Evolutionary conservation across 2,329 filamentous ascomycete species (phyloP), one percentile per base, ranked within the genome.

Genomic region (Cytospora schulzeri): DNA sequence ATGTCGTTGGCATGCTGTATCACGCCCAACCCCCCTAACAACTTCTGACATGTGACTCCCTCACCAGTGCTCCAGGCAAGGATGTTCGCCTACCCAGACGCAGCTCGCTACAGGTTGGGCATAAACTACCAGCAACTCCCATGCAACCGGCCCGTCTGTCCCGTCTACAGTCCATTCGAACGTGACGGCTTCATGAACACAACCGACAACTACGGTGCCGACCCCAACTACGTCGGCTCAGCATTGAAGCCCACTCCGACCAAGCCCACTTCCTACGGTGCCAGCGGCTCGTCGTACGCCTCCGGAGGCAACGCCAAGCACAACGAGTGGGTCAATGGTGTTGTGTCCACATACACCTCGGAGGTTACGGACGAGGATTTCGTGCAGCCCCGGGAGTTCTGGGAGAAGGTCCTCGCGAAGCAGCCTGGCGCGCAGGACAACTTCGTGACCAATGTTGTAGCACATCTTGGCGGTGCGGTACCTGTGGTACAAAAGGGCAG

Each of bases 91-190:
- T 89, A 88, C 71, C 81, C 84, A 0, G 86, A 89, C 60, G 84
- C 87, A 24, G 86, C 88, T 67, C 82, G 85, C 35, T 84, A 90
- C 75, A 85, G 87, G 45, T 77, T 89, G 3, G 87, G 87, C 31
- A 79, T 80, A 57, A 89, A 89, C 77, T 88, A 87, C 74, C 83
- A 87, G 68, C 85, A 88, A 70, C 82, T 89, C 57, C 86, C 86
- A 24, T 19, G 38, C 38, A n/a, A 41, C 38, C 17, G 38, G 6
- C 58, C 58, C 2, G 83, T 87, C 70, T 35, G 33, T 12, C 33
- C 33, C 33, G 33, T 35, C 12, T 35, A 35, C 33, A 35, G 33
- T 12, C 33, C 33, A 3, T 35, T 35, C 33, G 11, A 35, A 12
- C 33, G 33, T 12, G 19, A 41, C 17, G 38, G 38, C 19, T n/a